phyloP scores from a whole-genome alignment of 2,329 filamentous ascomycete species.

The Trichoderma afroharzianum region DNA sequence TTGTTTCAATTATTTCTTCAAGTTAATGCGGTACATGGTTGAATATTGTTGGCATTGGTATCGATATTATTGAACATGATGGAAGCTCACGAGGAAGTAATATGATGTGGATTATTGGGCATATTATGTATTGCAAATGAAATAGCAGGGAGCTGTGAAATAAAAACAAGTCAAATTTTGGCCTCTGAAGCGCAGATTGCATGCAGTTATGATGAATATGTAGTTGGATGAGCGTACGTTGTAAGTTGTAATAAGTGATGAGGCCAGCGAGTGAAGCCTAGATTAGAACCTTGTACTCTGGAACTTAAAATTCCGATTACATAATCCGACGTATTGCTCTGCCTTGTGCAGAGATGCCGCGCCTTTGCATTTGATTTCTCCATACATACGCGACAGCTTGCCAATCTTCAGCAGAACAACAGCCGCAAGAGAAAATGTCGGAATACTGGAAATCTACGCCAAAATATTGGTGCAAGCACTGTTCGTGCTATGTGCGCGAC shows the following conservation, averaged over 20 bases:
- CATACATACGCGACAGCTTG: not conserved
- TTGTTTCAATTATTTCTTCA: not conserved
- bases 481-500: conserved; percentile 81
- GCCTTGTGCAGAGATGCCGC: not conserved
- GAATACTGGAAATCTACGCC: conserved; percentile 99
- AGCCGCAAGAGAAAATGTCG: conserved; percentile 58
- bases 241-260: not conserved
- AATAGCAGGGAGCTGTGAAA: not conserved
- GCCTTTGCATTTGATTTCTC: not conserved
- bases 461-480: conserved; percentile 98
- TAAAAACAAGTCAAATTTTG: not conserved
- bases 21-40: not conserved
- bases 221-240: not conserved
- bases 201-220: not conserved
- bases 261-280: not conserved
- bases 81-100: not conserved
- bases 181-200: not conserved
- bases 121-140: not conserved
- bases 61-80: not conserved
- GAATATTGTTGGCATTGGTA: not conserved
- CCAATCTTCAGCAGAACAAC: not conserved
- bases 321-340: not conserved
- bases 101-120: not conserved
- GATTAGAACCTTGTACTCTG: not conserved
- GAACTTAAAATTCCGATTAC: not conserved